Percentiles rank a stretch among this genome's conserved stretches.
Conservation (phyloP, 2,329 filamentous ascomycete genomes). For the Chaetomiaceae sp. region DNA sequence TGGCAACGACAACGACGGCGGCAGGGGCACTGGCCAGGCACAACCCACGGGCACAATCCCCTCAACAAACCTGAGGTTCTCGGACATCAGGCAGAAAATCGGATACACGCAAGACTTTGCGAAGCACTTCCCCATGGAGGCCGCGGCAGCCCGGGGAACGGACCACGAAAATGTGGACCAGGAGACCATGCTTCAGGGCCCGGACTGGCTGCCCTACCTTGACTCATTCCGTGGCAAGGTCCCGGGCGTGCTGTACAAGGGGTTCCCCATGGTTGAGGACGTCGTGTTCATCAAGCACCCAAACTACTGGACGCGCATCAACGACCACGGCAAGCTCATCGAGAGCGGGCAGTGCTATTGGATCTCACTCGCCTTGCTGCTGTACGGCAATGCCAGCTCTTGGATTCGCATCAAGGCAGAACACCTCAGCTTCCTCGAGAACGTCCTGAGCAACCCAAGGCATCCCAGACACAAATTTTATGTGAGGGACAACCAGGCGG, state of each 20-base stretch:
- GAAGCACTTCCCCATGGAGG: not conserved
- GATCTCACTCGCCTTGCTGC: slow-evolving; percentile 27
- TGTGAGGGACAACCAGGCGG: slow-evolving; percentile 22
- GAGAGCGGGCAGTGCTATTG: slow-evolving; percentile 30
- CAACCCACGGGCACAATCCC: too few species aligned
- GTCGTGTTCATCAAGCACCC: slow-evolving; percentile 28
- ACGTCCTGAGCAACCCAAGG: slow-evolving; percentile 22
- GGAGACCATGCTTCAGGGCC: slow-evolving; percentile 4
- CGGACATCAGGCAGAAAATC: not conserved
- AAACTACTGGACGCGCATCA: slow-evolving; percentile 19
- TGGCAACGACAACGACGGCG: not conserved
- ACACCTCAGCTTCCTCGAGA: slow-evolving; percentile 29
- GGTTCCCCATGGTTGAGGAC: slow-evolving; percentile 32
- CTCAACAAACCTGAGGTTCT: not conserved
- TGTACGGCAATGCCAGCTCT: slow-evolving; percentile 27
- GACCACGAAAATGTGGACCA: slow-evolving; percentile 3
- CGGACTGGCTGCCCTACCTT: slow-evolving; percentile 13
- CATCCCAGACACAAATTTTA: slow-evolving; percentile 30
- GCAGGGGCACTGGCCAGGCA: not conserved
- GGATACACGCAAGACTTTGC: not conserved
- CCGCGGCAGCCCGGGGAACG: not conserved
- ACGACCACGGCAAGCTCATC: not conserved
- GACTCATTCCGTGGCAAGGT: not conserved
- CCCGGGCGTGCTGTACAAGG: slow-evolving; percentile 21
- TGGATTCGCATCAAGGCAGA: slow-evolving; percentile 33